These are phyloP conservation scores for Orbilia blumenaviensis DNA, from an alignment of 2,329 filamentous ascomycete species.

Conservation along the genomic window DNA sequence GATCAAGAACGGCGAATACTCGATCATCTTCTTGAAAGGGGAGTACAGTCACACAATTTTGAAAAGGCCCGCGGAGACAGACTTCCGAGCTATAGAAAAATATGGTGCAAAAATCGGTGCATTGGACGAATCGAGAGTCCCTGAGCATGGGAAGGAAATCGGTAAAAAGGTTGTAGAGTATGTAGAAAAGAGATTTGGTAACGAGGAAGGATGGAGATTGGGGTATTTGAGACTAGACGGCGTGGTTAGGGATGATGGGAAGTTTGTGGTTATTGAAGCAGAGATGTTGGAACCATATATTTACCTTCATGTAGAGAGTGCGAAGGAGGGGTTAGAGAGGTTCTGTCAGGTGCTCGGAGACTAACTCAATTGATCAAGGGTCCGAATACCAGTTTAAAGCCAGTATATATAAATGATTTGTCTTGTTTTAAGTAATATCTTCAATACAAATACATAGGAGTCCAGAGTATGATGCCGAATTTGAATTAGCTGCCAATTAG, in stretches of 20 bases:
- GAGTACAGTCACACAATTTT: conserved; percentile 43
- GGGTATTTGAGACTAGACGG: conserved; percentile 34
- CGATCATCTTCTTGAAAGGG: conserved; percentile 25
- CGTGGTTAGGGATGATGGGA: conserved; percentile 33
- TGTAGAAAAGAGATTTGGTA: conserved; percentile 16
- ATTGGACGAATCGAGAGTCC: conserved; percentile 2
- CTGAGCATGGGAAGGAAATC: conserved; percentile 3
- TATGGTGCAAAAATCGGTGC: not conserved
- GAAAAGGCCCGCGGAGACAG: conserved; percentile 6
- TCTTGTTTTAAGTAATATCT: no score
- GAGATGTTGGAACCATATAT: conserved; percentile 46
- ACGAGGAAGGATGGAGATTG: not conserved
- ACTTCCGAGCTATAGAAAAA: conserved; percentile 14
- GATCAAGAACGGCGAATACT: conserved; percentile 31
- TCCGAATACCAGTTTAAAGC: no score
- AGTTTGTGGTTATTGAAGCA: conserved; percentile 43
- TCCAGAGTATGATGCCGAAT: no score
- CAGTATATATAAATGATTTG: no score
- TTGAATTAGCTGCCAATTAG: no score
- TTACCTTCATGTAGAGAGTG: conserved; percentile 9
- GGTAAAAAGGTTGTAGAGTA: conserved; percentile 31
- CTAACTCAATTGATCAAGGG: not conserved
- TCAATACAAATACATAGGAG: no score
- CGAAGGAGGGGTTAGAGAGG: not conserved
- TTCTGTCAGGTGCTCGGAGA: not conserved